phyloP scores from a whole-genome alignment of 2,329 filamentous ascomycete genomes.

The Arthroderma uncinatum region DNA sequence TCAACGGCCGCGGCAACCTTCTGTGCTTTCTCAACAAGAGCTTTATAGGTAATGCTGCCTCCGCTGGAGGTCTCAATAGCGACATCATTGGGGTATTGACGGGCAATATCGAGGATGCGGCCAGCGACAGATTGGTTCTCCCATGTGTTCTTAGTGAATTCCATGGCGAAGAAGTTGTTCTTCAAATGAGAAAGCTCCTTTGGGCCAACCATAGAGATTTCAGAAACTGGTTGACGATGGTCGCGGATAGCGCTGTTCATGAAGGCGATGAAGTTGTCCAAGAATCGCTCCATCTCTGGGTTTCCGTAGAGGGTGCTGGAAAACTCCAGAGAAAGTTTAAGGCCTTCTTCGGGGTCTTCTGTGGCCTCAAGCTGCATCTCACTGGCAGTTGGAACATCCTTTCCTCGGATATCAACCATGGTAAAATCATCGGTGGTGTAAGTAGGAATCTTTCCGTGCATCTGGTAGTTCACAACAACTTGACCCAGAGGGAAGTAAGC shows the following conservation, averaged over 20 bases:
- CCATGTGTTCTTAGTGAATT: conserved; percentile 15
- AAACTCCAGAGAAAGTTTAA: conserved; percentile 18
- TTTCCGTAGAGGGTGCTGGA: conserved; percentile 16
- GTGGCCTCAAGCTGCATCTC: conserved; percentile 19
- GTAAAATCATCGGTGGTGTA: conserved; percentile 18
- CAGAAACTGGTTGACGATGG: conserved; percentile 18
- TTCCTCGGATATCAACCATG: conserved; percentile 13
- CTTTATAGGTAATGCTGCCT: conserved; percentile 14
- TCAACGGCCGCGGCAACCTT: conserved; percentile 10
- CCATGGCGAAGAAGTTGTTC: conserved; percentile 14
- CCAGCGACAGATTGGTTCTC: conserved; percentile 13
- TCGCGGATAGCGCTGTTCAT: conserved; percentile 19
- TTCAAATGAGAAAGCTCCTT: conserved; percentile 18
- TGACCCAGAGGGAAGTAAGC: conserved; percentile 15
- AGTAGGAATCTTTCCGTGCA: conserved; percentile 18
- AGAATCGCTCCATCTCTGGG: conserved; percentile 21
- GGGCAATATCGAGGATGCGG: conserved; percentile 13
- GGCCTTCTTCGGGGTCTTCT: conserved; percentile 17
- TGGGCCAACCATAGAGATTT: conserved; percentile 18
- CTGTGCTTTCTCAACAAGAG: conserved; percentile 14
- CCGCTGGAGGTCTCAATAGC: conserved; percentile 18
- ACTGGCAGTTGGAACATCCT: conserved; percentile 19
- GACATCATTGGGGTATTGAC: conserved; percentile 12
- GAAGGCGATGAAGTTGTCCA: conserved; percentile 20
- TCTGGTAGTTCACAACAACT: conserved; percentile 16